Base-by-base conservation (phyloP, 192 early-diverging fungal genomes). In the Coemansia sp. region DNA sequence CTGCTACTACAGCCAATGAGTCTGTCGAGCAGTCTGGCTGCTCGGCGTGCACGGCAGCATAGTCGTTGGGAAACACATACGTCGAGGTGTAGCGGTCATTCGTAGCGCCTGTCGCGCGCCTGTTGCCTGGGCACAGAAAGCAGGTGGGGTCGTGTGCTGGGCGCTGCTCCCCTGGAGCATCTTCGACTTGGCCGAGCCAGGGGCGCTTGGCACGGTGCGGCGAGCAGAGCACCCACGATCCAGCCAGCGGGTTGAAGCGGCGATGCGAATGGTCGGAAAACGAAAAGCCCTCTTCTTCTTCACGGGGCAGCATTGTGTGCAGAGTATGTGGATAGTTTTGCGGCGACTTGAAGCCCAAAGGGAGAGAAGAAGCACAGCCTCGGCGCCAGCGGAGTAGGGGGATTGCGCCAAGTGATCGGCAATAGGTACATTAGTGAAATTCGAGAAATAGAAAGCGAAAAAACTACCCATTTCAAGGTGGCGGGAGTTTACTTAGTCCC, bases 221-320 rank as follows among this genome's bases (percentile, higher is more conserved):
- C 18, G 94, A 95, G 76, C 94, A 95, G n/a, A 99, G 85, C 41
- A 97, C 94, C 96, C 96, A 99, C 0, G 90, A 85, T 64, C 89
- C 84, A 3, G 91, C 92, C 65, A 99, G 79, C 28, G 96, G 96
- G 65, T 99, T 99, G 84, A 85, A 93, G 20, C 96, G 90, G 12
- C 89, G 84, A 77, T 95, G 95, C 55, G 77, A 75, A 65, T 80
- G 77, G 52, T 75, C 77, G n/a, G 45, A 45, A 43, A 80, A 80
- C 11, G 77, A 80, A 55, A 80, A 80, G 31, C 31, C 31, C 47
- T 73, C 68, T 39, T 55, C 68, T 39, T 55, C 52, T 5, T 55
- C 52, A 28, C 45, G 28, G 45, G 31, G 11, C 9, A 26, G 12
- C 60, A 69, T 69, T 33, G 59, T 38, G 20, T 8, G 7, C 18